Conservation (phyloP, 192 early-diverging fungal genomes). For the Tieghemiomyces parasiticus region DNA sequence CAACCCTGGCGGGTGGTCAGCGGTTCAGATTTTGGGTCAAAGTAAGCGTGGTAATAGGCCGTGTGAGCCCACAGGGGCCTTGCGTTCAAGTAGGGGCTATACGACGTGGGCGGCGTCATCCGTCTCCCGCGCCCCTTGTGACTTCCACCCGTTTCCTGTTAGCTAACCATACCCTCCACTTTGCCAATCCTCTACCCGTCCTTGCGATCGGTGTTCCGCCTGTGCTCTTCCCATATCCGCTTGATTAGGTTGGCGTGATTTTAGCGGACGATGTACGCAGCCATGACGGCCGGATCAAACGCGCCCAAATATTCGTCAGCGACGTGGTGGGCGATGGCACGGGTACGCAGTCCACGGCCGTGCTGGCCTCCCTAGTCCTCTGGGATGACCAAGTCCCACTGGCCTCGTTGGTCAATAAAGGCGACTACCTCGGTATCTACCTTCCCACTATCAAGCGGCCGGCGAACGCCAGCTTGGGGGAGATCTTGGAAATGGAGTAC, state of each 20-base stretch:
- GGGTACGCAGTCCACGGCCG: not conserved
- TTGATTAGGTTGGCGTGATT: no score
- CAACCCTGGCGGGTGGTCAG: not conserved
- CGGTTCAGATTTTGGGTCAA: constrained; percentile 6
- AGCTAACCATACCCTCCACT: no score
- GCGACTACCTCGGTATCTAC: constrained; percentile 7
- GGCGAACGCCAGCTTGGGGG: no score
- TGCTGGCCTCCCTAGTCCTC: not conserved
- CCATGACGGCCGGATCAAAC: not conserved
- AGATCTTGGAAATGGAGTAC: constrained; percentile 13
- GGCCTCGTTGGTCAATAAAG: constrained; percentile 1
- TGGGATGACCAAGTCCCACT: constrained; percentile 8
- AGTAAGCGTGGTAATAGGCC: not conserved
- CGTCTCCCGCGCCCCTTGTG: no score
- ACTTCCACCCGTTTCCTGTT: no score
- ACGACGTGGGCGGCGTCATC: no score
- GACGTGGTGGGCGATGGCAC: not conserved
- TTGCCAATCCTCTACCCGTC: no score
- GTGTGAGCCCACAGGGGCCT: no score
- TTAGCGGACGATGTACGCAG: no score
- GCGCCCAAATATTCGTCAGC: not conserved
- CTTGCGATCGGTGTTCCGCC: no score
- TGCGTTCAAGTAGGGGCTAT: no score
- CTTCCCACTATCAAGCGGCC: constrained; percentile 4
- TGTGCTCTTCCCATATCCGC: no score